Percentiles rank a stretch among this genome's conserved stretches.
These are phyloP conservation scores for Sphaerulina vaccinii DNA, from an alignment of 2,329 filamentous ascomycete species.

Conservation along the genomic window DNA sequence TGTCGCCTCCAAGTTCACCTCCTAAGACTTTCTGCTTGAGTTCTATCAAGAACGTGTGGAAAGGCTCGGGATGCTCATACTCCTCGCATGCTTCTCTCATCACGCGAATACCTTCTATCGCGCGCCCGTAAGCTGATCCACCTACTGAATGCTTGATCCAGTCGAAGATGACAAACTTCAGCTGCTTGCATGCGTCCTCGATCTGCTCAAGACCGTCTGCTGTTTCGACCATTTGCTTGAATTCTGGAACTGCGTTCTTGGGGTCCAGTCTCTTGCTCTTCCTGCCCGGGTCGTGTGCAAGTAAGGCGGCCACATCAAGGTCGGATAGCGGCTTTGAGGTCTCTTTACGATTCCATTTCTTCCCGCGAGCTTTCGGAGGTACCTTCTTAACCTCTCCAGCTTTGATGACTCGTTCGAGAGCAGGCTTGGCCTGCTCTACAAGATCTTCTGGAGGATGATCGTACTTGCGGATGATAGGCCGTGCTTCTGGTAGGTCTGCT, in stretches of 20 bases:
- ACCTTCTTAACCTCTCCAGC: constrained; percentile 77
- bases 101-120: constrained; percentile 71
- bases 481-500: constrained; percentile 60
- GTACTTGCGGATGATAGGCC: constrained; percentile 68
- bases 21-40: constrained; percentile 71
- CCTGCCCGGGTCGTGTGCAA: constrained; percentile 53
- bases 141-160: constrained; percentile 73
- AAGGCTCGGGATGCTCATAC: constrained; percentile 72
- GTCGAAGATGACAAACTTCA: constrained; percentile 67
- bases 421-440: constrained; percentile 55
- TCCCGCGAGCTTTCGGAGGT: constrained; percentile 49
- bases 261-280: constrained; percentile 58
- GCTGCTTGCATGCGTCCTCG: constrained; percentile 68
- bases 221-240: constrained; percentile 71
- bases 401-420: constrained; percentile 63
- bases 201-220: constrained; percentile 61
- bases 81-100: constrained; percentile 75
- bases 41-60: constrained; percentile 69
- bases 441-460: constrained; percentile 70
- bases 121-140: constrained; percentile 70
- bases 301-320: constrained; percentile 78
- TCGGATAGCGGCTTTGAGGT: constrained; percentile 81
- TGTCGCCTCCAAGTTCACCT: constrained; percentile 71
- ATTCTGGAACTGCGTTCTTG: constrained; percentile 83
- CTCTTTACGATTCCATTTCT: constrained; percentile 58